phyloP scores from a whole-genome alignment of 495 filamentous ascomycete species.

The Annulohypoxylon moriforme region DNA sequence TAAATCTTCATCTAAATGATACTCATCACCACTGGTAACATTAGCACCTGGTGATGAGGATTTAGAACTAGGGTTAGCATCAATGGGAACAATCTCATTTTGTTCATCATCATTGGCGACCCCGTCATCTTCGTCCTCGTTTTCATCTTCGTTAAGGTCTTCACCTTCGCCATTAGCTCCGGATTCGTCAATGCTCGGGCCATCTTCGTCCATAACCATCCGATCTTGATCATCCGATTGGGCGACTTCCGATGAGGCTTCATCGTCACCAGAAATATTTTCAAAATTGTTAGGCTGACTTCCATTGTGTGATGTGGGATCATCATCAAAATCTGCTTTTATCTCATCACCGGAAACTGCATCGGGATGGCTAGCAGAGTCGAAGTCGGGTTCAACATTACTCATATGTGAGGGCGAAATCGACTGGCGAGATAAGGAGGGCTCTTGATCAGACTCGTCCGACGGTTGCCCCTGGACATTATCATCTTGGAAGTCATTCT shows the following conservation, averaged over 20 bases:
- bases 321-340: not conserved
- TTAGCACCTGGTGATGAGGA: not conserved
- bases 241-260: not conserved
- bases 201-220: not conserved
- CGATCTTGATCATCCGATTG: slow-evolving; percentile 12
- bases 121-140: not conserved
- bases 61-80: not conserved
- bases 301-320: not conserved
- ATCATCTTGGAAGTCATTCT: not conserved
- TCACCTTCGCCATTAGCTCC: not conserved
- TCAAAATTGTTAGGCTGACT: not conserved
- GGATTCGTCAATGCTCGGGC: not conserved
- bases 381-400: not conserved
- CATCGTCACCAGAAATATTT: not conserved
- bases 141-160: too few species aligned
- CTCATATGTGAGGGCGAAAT: not conserved
- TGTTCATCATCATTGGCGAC: slow-evolving; percentile 4
- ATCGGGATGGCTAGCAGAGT: not conserved
- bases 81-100: not conserved
- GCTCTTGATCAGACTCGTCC: not conserved
- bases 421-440: not conserved
- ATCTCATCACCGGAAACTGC: slow-evolving; percentile 12
- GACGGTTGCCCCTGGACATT: not conserved
- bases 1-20: not conserved
- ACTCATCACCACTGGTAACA: slow-evolving; percentile 9